phyloP scores from a whole-genome alignment of 768 basidiomycete species.

The Cantharellus anzutake region DNA sequence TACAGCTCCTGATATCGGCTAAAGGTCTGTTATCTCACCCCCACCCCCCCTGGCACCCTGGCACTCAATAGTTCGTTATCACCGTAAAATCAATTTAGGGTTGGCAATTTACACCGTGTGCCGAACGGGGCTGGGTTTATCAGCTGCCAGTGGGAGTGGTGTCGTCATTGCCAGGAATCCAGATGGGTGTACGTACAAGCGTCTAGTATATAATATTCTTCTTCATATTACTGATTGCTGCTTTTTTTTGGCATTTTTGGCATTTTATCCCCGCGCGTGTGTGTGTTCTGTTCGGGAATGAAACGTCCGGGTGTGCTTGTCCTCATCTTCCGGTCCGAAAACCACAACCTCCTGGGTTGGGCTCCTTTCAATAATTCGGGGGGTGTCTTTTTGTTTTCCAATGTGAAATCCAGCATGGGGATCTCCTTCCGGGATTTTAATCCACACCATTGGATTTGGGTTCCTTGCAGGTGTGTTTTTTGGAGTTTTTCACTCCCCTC shows the following conservation, averaged over 20 bases:
- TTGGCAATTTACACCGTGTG: conserved; percentile 4
- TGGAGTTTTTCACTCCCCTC: background rate
- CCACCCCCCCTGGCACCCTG: background rate
- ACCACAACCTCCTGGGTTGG: background rate
- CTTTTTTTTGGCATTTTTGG: background rate
- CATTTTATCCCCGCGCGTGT: no score
- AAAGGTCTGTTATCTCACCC: background rate
- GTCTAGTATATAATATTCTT: background rate
- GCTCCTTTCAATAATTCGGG: background rate
- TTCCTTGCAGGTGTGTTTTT: conserved; percentile 1
- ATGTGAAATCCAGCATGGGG: background rate
- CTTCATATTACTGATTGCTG: background rate
- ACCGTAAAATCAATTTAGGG: background rate
- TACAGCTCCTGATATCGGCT: background rate
- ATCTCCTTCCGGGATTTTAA: conserved; percentile 1
- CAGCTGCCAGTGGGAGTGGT: conserved; percentile 3
- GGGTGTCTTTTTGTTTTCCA: background rate
- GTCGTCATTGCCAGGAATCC: conserved; percentile 2
- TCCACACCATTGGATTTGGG: conserved; percentile 3
- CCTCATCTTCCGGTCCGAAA: background rate
- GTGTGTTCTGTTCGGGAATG: background rate
- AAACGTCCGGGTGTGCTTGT: background rate
- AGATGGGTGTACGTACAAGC: background rate
- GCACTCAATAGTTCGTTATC: background rate
- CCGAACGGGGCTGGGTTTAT: conserved; percentile 1